These are phyloP conservation scores for Gossypium davidsonii DNA, from an alignment of 441 rosid genomes.

Conservation along the genomic window DNA sequence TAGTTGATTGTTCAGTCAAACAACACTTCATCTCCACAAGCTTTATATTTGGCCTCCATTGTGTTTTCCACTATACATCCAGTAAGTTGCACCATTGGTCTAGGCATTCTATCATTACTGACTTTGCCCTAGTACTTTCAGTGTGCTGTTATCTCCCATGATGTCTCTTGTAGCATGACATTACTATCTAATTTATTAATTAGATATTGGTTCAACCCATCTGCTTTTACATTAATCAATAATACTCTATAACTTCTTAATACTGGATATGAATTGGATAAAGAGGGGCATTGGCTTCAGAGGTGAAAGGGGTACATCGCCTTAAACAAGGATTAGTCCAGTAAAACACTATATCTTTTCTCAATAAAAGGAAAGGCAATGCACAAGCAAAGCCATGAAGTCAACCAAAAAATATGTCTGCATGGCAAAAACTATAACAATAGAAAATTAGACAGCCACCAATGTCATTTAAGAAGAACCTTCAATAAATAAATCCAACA, in stretches of 20 bases:
- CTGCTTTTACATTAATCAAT: background rate
- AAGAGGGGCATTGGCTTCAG: background rate
- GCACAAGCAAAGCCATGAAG: background rate
- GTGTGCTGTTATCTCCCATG: background rate
- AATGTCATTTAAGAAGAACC: background rate
- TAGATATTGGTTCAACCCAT: background rate
- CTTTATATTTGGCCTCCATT: background rate
- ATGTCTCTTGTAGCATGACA: background rate
- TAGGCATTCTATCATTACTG: background rate
- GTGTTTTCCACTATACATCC: too few relatives aligned
- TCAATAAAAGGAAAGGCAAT: background rate
- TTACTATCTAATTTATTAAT: background rate
- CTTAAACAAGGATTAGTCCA: background rate
- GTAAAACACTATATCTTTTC: background rate
- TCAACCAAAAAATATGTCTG: background rate
- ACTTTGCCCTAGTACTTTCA: background rate
- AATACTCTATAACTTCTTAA: background rate
- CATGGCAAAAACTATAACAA: background rate
- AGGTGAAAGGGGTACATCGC: background rate
- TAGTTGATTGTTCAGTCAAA: background rate
- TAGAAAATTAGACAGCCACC: background rate
- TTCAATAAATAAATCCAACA: background rate
- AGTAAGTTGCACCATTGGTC: too few relatives aligned
- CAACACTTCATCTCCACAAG: background rate
- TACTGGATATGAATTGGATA: background rate